Percentiles rank a stretch among this genome's conserved stretches.
These are phyloP conservation scores for Daldinia bambusicola DNA, from an alignment of 495 filamentous ascomycete genomes.

Conservation along the genomic window DNA sequence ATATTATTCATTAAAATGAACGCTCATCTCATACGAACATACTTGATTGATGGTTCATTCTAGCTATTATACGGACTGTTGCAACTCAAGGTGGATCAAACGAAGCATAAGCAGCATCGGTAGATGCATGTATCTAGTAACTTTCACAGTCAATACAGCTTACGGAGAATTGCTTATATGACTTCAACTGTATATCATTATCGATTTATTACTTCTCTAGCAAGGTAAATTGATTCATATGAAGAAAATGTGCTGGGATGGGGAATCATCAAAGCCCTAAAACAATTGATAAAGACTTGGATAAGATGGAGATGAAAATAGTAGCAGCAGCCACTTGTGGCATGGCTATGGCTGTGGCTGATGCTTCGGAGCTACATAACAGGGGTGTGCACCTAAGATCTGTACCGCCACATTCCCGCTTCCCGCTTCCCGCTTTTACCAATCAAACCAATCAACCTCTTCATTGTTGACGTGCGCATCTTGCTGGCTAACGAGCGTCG, in stretches of 20 bases:
- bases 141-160: no score
- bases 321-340: background rate
- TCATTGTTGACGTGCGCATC: slow-evolving; percentile 47
- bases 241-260: no score
- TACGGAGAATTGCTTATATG: no score
- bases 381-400: slow-evolving; percentile 1
- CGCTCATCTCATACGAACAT: background rate
- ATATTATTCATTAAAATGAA: background rate
- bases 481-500: slow-evolving; percentile 45
- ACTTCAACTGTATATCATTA: no score
- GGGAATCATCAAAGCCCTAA: no score
- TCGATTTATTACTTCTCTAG: no score
- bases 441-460: background rate
- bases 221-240: no score
- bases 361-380: background rate
- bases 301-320: background rate
- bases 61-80: background rate
- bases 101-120: background rate
- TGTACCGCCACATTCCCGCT: slow-evolving; percentile 36
- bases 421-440: slow-evolving; percentile 32
- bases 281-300: no score
- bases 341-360: background rate
- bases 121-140: no score
- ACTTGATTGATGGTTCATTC: background rate
- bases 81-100: background rate